phyloP scores from a whole-genome alignment of 78 protist genomes.

The Chrysochromulina parva region DNA sequence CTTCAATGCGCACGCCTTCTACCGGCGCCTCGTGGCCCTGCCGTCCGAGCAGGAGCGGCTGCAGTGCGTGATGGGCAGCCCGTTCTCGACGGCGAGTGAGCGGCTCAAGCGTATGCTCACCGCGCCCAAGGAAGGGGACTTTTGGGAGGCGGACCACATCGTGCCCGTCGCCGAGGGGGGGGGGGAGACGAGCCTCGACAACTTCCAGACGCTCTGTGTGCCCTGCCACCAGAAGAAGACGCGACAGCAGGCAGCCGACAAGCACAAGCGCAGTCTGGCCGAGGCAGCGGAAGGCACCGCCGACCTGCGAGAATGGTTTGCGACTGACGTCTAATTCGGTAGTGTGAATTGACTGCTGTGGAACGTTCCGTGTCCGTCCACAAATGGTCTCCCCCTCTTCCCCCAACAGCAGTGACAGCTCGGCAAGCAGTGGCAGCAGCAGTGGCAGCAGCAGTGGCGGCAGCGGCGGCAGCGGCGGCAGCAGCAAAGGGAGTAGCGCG shows the following conservation, averaged over 20 bases:
- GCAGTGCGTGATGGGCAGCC: background rate
- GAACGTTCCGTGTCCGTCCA: too few relatives aligned
- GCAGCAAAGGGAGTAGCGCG: too few relatives aligned
- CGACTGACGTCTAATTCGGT: too few relatives aligned
- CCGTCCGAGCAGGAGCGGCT: background rate
- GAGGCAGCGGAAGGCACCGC: background rate
- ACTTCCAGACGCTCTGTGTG: background rate
- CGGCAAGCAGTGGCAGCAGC: too few relatives aligned
- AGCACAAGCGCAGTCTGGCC: background rate
- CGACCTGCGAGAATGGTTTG: background rate
- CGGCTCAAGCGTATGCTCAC: background rate
- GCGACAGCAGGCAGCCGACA: background rate
- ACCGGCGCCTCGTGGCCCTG: background rate
- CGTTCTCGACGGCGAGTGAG: background rate
- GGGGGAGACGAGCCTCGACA: background rate
- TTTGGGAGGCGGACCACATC: conserved; percentile 20
- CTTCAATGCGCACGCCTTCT: background rate
- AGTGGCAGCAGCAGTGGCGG: too few relatives aligned
- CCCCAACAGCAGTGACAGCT: too few relatives aligned
- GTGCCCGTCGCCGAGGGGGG: background rate
- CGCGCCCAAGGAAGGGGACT: background rate
- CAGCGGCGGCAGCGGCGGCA: too few relatives aligned
- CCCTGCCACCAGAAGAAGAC: background rate
- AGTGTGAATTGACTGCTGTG: too few relatives aligned
- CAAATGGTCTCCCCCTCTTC: too few relatives aligned